Conservation (phyloP, 345 rosid species). For the Euclidium syriacum region DNA sequence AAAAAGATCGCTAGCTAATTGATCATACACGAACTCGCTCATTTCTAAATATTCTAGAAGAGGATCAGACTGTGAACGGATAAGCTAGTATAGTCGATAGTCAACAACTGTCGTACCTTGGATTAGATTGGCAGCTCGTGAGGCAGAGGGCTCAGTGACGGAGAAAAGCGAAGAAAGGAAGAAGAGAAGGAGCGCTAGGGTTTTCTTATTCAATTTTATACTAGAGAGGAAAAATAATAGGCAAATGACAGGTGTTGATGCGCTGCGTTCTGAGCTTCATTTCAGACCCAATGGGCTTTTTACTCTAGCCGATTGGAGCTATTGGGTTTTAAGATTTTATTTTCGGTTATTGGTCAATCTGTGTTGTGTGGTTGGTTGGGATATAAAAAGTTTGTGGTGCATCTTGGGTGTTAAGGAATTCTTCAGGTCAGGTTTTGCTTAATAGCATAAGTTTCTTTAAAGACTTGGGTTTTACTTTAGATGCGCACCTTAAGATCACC, state of each 20-base stretch:
- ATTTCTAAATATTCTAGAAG: background rate
- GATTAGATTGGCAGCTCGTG: conserved; percentile 12
- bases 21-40: background rate
- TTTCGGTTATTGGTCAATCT: no score
- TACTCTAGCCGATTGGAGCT: no score
- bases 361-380: no score
- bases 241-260: background rate
- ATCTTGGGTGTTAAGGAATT: no score
- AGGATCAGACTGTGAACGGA: background rate
- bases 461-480: no score
- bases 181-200: conserved; percentile 17
- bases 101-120: background rate
- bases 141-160: conserved; percentile 19
- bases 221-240: background rate
- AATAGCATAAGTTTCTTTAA: no score
- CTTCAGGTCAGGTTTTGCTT: no score
- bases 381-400: no score
- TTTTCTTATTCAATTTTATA: conserved; percentile 19
- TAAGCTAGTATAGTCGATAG: background rate
- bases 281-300: conserved; percentile 17
- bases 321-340: no score
- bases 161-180: conserved; percentile 11
- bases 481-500: no score
- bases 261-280: background rate
- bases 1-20: background rate